Conservation (phyloP, 441 rosid genomes). For the Isatis lusitanica region DNA sequence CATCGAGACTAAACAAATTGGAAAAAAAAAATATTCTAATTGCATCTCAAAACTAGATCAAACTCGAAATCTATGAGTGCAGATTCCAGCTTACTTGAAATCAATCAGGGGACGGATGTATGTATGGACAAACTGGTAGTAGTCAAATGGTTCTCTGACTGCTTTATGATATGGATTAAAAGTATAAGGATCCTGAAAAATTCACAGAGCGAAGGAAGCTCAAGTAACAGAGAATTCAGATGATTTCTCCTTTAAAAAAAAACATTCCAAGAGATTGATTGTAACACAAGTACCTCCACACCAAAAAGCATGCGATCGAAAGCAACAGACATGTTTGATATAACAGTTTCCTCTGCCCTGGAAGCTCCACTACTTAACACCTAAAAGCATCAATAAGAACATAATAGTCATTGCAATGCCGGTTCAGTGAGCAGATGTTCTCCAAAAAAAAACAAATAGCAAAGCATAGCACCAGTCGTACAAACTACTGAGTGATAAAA, state of each 20-base stretch:
- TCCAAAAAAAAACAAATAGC: neutral
- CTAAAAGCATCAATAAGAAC: conserved; percentile 43
- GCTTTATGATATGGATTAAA: conserved; percentile 87
- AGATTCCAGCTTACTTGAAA: conserved; percentile 63
- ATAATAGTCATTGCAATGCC: neutral
- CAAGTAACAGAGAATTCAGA: conserved; percentile 14
- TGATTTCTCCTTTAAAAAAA: neutral
- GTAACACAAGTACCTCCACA: conserved; percentile 63
- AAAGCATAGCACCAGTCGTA: conserved; percentile 24
- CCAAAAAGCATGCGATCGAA: conserved; percentile 80
- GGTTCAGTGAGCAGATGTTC: neutral
- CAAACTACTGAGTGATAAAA: conserved; percentile 29
- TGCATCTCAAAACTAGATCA: neutral
- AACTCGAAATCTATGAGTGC: neutral
- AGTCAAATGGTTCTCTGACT: conserved; percentile 87
- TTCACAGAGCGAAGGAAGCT: conserved; percentile 24
- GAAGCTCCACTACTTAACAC: conserved; percentile 74
- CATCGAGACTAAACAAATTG: neutral
- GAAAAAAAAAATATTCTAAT: neutral
- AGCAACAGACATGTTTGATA: conserved; percentile 82
- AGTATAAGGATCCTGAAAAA: conserved; percentile 76
- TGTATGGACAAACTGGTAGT: conserved; percentile 91
- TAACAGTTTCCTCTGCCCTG: conserved; percentile 55
- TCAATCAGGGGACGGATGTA: conserved; percentile 84
- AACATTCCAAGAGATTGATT: conserved; percentile 8